Evolutionary conservation across 768 basidiomycete genomes (phyloP).

Genomic region (Cystofilobasidium capitatum): DNA sequence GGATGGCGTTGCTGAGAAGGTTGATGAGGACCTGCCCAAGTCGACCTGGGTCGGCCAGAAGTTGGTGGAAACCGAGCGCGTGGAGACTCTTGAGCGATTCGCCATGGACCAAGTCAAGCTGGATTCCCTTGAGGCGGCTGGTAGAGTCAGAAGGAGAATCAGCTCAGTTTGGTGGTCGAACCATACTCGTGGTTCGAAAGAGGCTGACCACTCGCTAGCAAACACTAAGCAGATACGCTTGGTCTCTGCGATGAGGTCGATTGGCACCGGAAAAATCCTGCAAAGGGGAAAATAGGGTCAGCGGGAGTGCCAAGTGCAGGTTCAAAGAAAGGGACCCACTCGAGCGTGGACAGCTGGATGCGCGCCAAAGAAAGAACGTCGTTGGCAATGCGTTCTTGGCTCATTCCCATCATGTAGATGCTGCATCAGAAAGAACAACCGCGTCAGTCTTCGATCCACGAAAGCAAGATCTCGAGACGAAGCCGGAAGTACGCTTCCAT

Average conservation of each 20-base stretch:
- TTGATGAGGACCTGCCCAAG: slow-evolving; percentile 31
- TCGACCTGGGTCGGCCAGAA: slow-evolving; percentile 23
- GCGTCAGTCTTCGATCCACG: too few relatives aligned
- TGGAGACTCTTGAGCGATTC: slow-evolving; percentile 34
- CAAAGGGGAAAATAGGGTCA: background rate
- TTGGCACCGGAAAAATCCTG: slow-evolving; percentile 34
- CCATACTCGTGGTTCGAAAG: too few relatives aligned
- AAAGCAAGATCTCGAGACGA: too few relatives aligned
- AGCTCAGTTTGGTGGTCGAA: too few relatives aligned
- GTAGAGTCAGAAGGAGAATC: background rate
- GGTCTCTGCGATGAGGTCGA: slow-evolving; percentile 35
- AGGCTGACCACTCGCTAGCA: slow-evolving; percentile 38
- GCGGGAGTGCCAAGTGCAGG: background rate
- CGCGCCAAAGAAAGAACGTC: slow-evolving; percentile 39
- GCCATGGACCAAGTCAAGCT: slow-evolving; percentile 36
- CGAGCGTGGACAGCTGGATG: slow-evolving; percentile 21
- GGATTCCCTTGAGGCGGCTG: slow-evolving; percentile 38
- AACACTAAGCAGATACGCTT: slow-evolving; percentile 40
- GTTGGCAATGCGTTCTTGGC: slow-evolving; percentile 42
- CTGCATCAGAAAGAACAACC: too few relatives aligned
- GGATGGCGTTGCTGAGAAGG: slow-evolving; percentile 40
- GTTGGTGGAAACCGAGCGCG: slow-evolving; percentile 31
- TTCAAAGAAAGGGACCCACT: slow-evolving; percentile 19
- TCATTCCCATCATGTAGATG: slow-evolving; percentile 41
- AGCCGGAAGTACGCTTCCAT: too few relatives aligned